Evolutionary conservation across 1,284 basidiomycete genomes (phyloP).

Genomic region (Cryptococcus sp.): DNA sequence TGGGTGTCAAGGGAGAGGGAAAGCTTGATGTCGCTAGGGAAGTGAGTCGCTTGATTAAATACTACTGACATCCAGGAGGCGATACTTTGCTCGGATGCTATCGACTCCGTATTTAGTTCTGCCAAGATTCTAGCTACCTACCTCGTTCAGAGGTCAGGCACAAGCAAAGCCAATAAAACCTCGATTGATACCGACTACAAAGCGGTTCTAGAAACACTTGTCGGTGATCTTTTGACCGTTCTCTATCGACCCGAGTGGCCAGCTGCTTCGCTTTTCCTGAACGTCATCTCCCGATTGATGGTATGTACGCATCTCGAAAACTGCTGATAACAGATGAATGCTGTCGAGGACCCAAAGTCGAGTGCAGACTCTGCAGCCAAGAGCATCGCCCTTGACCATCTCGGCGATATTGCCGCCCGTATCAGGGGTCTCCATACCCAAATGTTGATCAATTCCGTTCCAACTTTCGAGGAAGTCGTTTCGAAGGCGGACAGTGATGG

Average conservation of each 20-base stretch:
- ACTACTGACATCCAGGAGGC: slow-evolving; percentile 13
- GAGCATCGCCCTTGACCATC: slow-evolving; percentile 82
- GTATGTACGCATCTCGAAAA: slow-evolving; percentile 49
- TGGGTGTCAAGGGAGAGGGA: slow-evolving; percentile 22
- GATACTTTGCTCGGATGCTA: slow-evolving; percentile 20
- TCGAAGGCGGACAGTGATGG: slow-evolving; percentile 54
- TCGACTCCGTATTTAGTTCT: slow-evolving; percentile 72
- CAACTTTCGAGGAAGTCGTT: slow-evolving; percentile 70
- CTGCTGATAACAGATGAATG: slow-evolving; percentile 56
- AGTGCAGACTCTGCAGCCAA: slow-evolving; percentile 74
- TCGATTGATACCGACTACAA: slow-evolving; percentile 87
- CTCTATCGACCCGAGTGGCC: slow-evolving; percentile 97
- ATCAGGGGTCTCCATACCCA: slow-evolving; percentile 56
- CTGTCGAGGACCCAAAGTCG: slow-evolving; percentile 74
- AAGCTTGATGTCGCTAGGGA: slow-evolving; percentile 57
- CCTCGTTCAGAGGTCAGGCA: slow-evolving; percentile 66
- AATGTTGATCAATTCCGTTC: slow-evolving; percentile 24
- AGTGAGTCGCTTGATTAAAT: slow-evolving; percentile 1
- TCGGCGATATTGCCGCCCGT: slow-evolving; percentile 83
- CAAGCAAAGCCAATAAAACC: slow-evolving; percentile 76
- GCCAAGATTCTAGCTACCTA: slow-evolving; percentile 79
- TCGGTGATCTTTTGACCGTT: slow-evolving; percentile 82
- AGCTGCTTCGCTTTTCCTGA: slow-evolving; percentile 74
- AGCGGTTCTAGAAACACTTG: slow-evolving; percentile 80
- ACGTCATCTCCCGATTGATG: slow-evolving; percentile 75